Percentiles rank a stretch among this genome's conserved stretches.
Conservation (phyloP, 2,329 filamentous ascomycete genomes). For the Sclerotinia subarctica region DNA sequence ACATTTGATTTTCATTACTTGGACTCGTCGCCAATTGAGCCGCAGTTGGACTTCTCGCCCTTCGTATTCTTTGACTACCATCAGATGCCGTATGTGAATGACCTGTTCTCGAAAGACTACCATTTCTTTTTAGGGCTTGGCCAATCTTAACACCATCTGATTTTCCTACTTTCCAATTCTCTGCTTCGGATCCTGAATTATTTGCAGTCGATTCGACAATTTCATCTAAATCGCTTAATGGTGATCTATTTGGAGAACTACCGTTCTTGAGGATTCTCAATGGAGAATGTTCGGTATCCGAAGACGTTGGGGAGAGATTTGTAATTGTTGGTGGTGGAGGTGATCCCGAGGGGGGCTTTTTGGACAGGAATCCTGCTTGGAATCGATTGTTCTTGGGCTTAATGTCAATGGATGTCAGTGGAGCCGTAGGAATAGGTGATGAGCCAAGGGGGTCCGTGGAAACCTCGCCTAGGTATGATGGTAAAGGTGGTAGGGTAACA, state of each 20-base stretch:
- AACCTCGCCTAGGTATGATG: conserved; percentile 47
- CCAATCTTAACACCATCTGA: conserved; percentile 37
- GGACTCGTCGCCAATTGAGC: conserved; percentile 52
- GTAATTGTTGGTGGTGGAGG: conserved; percentile 58
- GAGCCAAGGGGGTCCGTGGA: conserved; percentile 42
- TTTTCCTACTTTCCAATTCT: conserved; percentile 34
- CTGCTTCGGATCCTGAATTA: conserved; percentile 38
- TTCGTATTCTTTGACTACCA: conserved; percentile 28
- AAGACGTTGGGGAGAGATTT: conserved; percentile 50
- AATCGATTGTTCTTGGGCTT: conserved; percentile 73
- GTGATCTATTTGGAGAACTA: conserved; percentile 48
- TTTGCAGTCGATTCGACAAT: conserved; percentile 39
- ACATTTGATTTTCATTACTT: conserved; percentile 57
- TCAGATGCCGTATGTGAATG: conserved; percentile 31
- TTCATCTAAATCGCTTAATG: conserved; percentile 40
- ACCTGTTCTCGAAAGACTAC: conserved; percentile 33
- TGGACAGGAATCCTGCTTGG: conserved; percentile 81
- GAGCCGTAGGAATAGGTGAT: conserved; percentile 56
- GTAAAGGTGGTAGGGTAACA: conserved; percentile 46
- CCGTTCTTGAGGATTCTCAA: conserved; percentile 51
- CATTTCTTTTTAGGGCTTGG: conserved; percentile 35
- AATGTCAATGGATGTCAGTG: conserved; percentile 57
- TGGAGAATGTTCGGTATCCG: conserved; percentile 53
- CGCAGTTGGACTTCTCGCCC: conserved; percentile 41
- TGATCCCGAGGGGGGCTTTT: conserved; percentile 53